These are phyloP conservation scores for Boletus rubropictus DNA, from an alignment of 768 basidiomycete species.

Conservation along the genomic window DNA sequence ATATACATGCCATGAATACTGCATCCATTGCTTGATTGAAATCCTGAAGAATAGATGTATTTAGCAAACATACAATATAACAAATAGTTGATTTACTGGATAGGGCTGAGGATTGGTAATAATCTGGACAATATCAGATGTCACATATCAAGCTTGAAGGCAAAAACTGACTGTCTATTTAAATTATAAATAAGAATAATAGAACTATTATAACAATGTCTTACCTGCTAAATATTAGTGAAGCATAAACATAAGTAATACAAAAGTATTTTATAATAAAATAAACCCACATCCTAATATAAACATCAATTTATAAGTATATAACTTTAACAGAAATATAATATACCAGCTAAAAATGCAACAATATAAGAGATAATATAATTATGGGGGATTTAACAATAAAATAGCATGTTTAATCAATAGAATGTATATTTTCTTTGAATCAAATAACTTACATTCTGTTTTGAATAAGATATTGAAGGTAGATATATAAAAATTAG, in stretches of 20 bases:
- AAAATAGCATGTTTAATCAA: no score
- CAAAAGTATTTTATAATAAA: not conserved
- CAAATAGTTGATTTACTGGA: not conserved
- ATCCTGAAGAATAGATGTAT: not conserved
- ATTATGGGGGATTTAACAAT: no score
- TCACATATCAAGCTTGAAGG: not conserved
- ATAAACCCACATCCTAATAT: not conserved
- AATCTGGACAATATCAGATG: not conserved
- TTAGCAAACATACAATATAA: not conserved
- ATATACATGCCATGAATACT: not conserved
- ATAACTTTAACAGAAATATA: not conserved
- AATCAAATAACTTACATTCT: not conserved
- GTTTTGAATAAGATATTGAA: not conserved
- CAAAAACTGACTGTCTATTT: not conserved
- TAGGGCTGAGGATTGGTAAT: not conserved
- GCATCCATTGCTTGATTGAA: fast-evolving
- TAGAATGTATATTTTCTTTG: no score
- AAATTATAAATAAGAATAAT: not conserved
- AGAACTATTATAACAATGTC: not conserved
- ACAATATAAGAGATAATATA: no score
- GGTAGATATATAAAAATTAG: not conserved
- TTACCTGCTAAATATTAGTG: not conserved
- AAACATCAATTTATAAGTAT: not conserved
- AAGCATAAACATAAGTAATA: no score
- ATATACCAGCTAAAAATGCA: not conserved